Conservation (phyloP, 2,329 filamentous ascomycete genomes). For the Colletotrichum cuscutae region DNA sequence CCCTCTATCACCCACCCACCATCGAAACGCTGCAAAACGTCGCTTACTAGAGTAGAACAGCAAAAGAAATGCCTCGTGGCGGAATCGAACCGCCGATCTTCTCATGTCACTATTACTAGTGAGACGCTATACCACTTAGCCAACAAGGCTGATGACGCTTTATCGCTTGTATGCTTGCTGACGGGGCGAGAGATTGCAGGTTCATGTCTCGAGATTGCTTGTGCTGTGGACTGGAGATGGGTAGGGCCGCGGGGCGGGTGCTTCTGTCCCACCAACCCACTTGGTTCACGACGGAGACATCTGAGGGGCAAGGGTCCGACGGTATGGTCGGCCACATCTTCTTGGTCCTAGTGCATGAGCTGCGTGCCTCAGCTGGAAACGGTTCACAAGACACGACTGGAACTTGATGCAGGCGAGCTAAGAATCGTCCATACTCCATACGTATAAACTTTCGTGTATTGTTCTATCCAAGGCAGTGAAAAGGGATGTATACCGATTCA, state of each 20-base stretch:
- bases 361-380: background rate
- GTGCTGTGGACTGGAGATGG: background rate
- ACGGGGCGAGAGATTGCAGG: background rate
- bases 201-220: background rate
- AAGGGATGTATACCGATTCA: no score
- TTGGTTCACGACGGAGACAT: background rate
- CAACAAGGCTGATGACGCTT: background rate
- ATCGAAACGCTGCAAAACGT: background rate
- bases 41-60: background rate
- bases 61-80: constrained; percentile 2
- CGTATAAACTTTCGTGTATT: background rate
- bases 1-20: no score
- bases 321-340: background rate
- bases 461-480: background rate
- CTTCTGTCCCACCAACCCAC: background rate
- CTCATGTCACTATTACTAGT: constrained; percentile 15
- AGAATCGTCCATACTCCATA: background rate
- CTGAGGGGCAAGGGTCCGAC: background rate
- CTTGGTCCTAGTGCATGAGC: background rate
- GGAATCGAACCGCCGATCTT: constrained; percentile 23
- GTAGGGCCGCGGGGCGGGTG: background rate
- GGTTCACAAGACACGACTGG: background rate
- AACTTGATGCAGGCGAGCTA: no score
- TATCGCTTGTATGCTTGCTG: background rate
- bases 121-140: constrained; percentile 23